A percentile compares a stretch with the other conserved stretches of the same genome.
Evolutionary conservation across 805 yeast species (phyloP).

Genomic region (Scheffersomyces stipitis): DNA sequence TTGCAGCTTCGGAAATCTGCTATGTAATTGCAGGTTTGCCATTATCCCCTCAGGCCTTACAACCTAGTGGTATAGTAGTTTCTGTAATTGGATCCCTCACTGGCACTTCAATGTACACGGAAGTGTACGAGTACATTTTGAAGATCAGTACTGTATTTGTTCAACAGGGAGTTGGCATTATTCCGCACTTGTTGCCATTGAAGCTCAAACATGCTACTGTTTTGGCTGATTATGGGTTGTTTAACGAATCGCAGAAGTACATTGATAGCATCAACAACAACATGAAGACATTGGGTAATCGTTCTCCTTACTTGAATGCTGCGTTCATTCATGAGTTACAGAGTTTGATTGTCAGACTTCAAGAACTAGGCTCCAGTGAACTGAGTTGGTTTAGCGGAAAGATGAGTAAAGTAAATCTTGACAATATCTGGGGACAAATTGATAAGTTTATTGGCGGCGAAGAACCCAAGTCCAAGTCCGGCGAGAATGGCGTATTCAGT

Average conservation of each 20-base stretch:
- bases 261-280: conserved; percentile 47
- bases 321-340: conserved; percentile 30
- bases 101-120: conserved; percentile 50
- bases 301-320: conserved; percentile 27
- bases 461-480: conserved; percentile 31
- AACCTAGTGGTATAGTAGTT: conserved; percentile 34
- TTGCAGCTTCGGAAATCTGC: conserved; percentile 43
- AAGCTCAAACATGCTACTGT: conserved; percentile 68
- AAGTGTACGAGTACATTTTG: conserved; percentile 62
- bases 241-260: conserved; percentile 60
- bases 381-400: conserved; percentile 71
- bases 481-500: conserved; percentile 61
- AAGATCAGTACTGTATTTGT: conserved; percentile 19
- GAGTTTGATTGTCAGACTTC: conserved; percentile 44
- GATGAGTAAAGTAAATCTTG: conserved; percentile 62
- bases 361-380: conserved; percentile 41
- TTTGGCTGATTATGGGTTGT: conserved; percentile 66
- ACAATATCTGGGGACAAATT: conserved; percentile 84
- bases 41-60: conserved; percentile 25
- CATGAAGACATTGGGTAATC: conserved; percentile 30
- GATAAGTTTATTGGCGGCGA: conserved; percentile 93
- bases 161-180: conserved; percentile 36
- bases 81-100: conserved; percentile 38
- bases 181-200: conserved; percentile 54
- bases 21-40: conserved; percentile 49